phyloP scores from a whole-genome alignment of 169 alveolate species.

The Amoebophrya sp. region DNA sequence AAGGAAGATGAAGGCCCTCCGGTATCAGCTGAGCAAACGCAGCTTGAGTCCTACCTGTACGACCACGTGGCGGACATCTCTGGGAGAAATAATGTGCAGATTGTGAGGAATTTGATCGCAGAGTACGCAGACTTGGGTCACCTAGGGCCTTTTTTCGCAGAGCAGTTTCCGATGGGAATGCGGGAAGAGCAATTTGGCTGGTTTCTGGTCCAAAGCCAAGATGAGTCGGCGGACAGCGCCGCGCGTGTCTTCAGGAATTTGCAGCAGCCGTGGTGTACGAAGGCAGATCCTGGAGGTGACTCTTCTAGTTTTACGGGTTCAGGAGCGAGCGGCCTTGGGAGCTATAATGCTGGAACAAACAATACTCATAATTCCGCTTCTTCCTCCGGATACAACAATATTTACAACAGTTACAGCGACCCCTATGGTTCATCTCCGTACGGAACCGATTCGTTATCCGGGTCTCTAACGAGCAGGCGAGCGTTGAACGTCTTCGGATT shows the following conservation, averaged over 20 bases:
- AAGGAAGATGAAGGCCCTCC: too few species aligned
- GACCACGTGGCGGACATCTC: too few species aligned
- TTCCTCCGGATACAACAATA: too few species aligned
- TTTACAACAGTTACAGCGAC: too few species aligned
- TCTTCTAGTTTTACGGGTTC: not conserved
- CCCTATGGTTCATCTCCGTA: too few species aligned
- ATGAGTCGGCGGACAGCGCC: not conserved
- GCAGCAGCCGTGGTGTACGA: not conserved
- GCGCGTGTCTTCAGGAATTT: not conserved
- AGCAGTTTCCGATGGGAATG: not conserved
- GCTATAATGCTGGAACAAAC: too few species aligned
- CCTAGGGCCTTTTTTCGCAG: not conserved
- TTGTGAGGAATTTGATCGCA: not conserved
- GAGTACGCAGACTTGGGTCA: not conserved
- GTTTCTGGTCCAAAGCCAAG: not conserved
- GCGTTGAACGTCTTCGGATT: not conserved
- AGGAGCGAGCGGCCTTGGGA: not conserved
- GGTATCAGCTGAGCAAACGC: too few species aligned
- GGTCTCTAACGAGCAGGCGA: not conserved
- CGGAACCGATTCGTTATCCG: not conserved
- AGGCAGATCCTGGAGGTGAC: too few species aligned
- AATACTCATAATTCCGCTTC: too few species aligned
- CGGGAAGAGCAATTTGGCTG: slow-evolving; percentile 1
- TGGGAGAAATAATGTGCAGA: too few species aligned
- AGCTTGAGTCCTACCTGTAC: too few species aligned